Evolutionary conservation across 805 yeast genomes (phyloP), one percentile per base, ranked within the genome.

Genomic region (Yarrowia porcina): DNA sequence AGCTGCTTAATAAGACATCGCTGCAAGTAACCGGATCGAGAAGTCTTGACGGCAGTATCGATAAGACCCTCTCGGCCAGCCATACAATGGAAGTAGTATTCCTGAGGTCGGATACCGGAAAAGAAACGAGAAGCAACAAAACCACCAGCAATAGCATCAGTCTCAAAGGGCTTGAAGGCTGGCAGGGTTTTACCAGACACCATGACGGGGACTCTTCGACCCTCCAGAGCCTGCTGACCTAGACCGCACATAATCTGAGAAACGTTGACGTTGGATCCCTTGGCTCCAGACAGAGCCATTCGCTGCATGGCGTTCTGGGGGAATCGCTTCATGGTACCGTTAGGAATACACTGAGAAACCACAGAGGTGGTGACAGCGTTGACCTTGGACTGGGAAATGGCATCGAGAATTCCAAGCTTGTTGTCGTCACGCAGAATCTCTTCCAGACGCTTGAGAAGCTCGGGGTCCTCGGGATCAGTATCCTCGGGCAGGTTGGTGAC

Each of bases 1-100:
- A 94, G 81, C 78, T 94, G 99, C 77, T 94, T 94, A 65, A 97
- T 94, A 77, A 94, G 83, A 83, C 99, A 96, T 79, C 99, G 87
- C 79, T 94, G 99, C 75, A 94, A 82, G 77, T 94, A 94, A 73
- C 99, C 99, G 65, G 98, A 92, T 78, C 97, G 87, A 20, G 97
- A 90, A 10, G 99, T 94, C 78, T 94, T 94, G 67, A 94, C 99
- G 57, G 99, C 99, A 65, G 99, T 94, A 82, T 94, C 99, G 79
- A 94, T 94, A 72, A 94, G 84, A 79, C 99, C 99, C 81, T 94
- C 99, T 81, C 99, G 88, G 78, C 99, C 99, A 63, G 99, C 99
- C 99, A 94, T 94, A 81, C 98, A 94, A 79, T 94, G 99, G 94
- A 96, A 94, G 74, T 92, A 94, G 77, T 96, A 94, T 76, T 94